A percentile compares a stretch with the other conserved stretches of the same genome.
Evolutionary conservation across 305 asterid species (phyloP).

Genomic region (Rubia peregrina): DNA sequence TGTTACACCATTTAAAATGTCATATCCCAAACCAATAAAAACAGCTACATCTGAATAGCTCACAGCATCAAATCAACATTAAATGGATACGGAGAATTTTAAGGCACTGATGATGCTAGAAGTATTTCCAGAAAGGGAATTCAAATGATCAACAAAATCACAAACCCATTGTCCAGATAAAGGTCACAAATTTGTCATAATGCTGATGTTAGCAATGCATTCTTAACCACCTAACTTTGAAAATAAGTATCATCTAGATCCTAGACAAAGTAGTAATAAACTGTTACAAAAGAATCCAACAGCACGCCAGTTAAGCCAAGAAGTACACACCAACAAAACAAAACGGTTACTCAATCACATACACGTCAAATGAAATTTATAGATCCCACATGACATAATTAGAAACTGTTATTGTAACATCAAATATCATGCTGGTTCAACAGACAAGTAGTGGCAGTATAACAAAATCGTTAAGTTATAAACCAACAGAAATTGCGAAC

Average conservation of each 20-base stretch:
- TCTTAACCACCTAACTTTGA: background rate
- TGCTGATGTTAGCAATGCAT: background rate
- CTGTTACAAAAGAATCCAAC: no score
- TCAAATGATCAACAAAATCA: no score
- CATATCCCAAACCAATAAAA: background rate
- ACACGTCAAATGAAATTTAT: background rate
- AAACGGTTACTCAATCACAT: background rate
- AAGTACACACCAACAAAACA: background rate
- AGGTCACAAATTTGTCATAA: background rate
- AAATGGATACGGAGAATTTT: no score
- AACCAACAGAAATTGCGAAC: slow-evolving; percentile 13
- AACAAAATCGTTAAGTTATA: background rate
- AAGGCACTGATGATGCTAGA: background rate
- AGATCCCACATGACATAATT: background rate
- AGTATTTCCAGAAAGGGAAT: background rate
- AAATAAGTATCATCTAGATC: background rate
- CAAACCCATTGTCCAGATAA: background rate
- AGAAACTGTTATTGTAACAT: background rate
- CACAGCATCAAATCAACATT: background rate
- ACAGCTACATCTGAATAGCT: background rate
- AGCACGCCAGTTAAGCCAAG: background rate
- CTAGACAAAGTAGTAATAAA: no score
- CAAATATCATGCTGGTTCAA: background rate
- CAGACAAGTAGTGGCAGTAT: background rate
- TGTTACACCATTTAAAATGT: background rate